A percentile compares a stretch with the other conserved stretches of the same genome.
These are phyloP conservation scores for Pseudevernia furfuracea DNA, from an alignment of 495 filamentous ascomycete genomes.

Conservation along the genomic window DNA sequence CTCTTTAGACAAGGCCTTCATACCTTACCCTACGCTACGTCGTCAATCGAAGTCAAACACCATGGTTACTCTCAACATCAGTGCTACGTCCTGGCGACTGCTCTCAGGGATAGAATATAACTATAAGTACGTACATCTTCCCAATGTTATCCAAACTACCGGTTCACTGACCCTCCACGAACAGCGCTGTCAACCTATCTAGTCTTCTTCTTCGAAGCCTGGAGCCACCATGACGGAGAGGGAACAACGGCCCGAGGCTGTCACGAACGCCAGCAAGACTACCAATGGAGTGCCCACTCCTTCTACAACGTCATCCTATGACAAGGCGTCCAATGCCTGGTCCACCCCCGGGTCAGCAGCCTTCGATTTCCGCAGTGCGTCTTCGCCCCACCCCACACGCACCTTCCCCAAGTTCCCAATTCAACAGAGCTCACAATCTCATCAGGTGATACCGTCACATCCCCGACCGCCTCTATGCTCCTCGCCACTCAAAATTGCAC, in stretches of 20 bases:
- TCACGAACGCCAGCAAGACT: slow-evolving; percentile 5
- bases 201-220: background rate
- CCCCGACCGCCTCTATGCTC: slow-evolving; percentile 77
- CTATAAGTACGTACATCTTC: background rate
- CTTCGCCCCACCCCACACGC: background rate
- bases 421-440: background rate
- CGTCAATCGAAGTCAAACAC: background rate
- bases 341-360: slow-evolving; percentile 22
- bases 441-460: slow-evolving; percentile 73
- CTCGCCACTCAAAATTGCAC: slow-evolving; percentile 49
- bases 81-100: background rate
- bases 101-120: background rate
- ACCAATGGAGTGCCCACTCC: background rate
- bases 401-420: background rate
- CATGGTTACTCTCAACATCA: background rate
- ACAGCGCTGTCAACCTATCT: background rate
- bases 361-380: slow-evolving; percentile 24
- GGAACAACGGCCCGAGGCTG: background rate
- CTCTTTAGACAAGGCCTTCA: background rate
- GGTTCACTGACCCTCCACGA: background rate
- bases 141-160: background rate
- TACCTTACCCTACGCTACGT: background rate
- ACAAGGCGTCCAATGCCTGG: slow-evolving; percentile 13
- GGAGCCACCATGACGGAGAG: slow-evolving; percentile 8
- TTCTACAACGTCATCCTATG: background rate